Evolutionary conservation across 2,329 filamentous ascomycete genomes (phyloP), one percentile per base, ranked within the genome.

Genomic region (Pseudohalonectria lignicola): DNA sequence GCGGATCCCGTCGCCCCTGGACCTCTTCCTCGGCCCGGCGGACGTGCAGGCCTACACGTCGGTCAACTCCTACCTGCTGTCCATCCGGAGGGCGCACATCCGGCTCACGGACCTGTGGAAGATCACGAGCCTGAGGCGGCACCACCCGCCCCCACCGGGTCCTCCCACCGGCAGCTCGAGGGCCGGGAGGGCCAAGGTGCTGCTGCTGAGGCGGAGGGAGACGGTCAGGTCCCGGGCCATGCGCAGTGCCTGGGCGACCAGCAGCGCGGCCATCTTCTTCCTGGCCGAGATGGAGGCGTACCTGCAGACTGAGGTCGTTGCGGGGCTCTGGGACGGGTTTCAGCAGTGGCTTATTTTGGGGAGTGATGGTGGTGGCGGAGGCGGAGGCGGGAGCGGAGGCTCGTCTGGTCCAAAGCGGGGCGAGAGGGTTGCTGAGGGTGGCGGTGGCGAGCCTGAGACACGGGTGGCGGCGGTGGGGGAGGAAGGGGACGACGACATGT

Each of bases 51-150:
- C 76, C 1, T 98, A 96, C 57, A 83, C 86, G 0, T 71, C 71
- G n/a, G 80, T 95, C 43, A 87, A 93, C 55, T 74, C 86, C 2
- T 96, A 95, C 49, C 72, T 98, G 0, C 64, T 95, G 9, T 83
- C 86, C 1, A 79, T 96, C 45, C 81, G 86, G 37, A 77, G 88
- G 41, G 85, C 87, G 3, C 87, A 95, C 53, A 75, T 94, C 13
- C 81, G 84, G 28, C 69, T 96, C 2, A 83, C 85, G 1, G 78
- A 85, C 47, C 63, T 96, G 2, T 96, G 92, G 88, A 88, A 86
- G 54, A 79, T 84, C 44, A 86, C 81, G 5, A 75, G 78, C 2
- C 72, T 94, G 35, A 75, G 90, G 34, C 74, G 84, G 46, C 80
- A 84, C 46, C 76, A 90, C 54, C 85, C 85, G 7, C 71, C 82